Base-by-base conservation (phyloP, 495 filamentous ascomycete species). In the Penicillium daleae region DNA sequence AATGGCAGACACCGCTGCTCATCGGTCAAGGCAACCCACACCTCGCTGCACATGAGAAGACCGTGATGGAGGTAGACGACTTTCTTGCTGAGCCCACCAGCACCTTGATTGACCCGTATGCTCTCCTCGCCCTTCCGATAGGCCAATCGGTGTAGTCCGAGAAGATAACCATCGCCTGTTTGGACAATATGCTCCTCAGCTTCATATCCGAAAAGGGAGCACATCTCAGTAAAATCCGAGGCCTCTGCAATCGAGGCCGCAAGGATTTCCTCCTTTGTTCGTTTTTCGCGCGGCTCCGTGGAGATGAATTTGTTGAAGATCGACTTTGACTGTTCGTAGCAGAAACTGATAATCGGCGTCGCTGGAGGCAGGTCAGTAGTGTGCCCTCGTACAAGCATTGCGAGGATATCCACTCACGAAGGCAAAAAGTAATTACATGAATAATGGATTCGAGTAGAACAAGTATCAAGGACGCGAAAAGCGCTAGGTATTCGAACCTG, bases 21-120 rank as follows among this genome's bases (percentile, higher is more conserved):
- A 52, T 99, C 92, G 4, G 94, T 93, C 68, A 92, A 77, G 71
- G 92, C 96, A 21, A 97, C 91, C 95, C 95, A 99, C 22, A 98
- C 95, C 78, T 99, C 95, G 74, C 93, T 97, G 74, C 96, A 97
- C 95, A 99, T 99, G 60, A 99, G 82, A 56, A 99, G 82, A 24
- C 95, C 95, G 76, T 99, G 95, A 75, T 99, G 95, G 63, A 99
- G 79, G 74, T 98, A 99, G 9, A 97, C 89, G 10, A 97, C 91
- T 60, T 88, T 90, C 78, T 96, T 97, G 75, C 82, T 83, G 17
- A 90, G 62, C 67, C 89, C 88, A n/a, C 80, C 78, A 3, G 86
- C 76, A 3, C 92, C 90, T 42, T 85, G 77, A 70, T 96, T 96
- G 68, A 95, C 88, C 1, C 65, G 66, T 39, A 79, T 76, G 33